phyloP scores from a whole-genome alignment of 371 early-diverging fungal genomes.

The Rhizopus delemar region DNA sequence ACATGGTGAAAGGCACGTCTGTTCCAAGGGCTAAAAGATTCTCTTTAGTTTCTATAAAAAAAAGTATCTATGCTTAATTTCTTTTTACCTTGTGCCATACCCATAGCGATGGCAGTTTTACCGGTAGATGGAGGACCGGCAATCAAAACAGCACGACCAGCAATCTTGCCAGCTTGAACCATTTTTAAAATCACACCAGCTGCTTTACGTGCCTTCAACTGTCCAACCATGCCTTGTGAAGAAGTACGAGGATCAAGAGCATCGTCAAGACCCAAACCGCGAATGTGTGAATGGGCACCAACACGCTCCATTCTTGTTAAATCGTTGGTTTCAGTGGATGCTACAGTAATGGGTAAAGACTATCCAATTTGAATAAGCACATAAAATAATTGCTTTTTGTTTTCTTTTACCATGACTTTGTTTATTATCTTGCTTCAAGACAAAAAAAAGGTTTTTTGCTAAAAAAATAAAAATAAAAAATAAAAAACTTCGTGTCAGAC shows the following conservation, averaged over 20 bases:
- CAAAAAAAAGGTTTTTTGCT: too few species aligned
- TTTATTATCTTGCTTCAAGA: too few species aligned
- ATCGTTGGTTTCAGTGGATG: constrained; percentile 57
- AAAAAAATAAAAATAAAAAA: too few species aligned
- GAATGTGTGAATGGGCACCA: constrained; percentile 97
- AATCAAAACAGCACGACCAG: constrained; percentile 94
- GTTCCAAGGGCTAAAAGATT: constrained; percentile 70
- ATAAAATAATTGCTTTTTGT: too few species aligned
- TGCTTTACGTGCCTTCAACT: constrained; percentile 92
- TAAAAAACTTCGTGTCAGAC: too few species aligned
- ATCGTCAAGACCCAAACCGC: constrained; percentile 89
- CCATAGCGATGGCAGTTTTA: constrained; percentile 94
- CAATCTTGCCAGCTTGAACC: constrained; percentile 94
- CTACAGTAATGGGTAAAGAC: constrained; percentile 45
- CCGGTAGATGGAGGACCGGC: constrained; percentile 99
- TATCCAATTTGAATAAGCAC: constrained; percentile 1
- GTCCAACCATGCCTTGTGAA: constrained; percentile 98
- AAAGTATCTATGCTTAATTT: too few species aligned
- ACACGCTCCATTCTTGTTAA: constrained; percentile 69
- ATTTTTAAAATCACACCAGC: constrained; percentile 94
- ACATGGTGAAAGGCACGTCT: constrained; percentile 95
- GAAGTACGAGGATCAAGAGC: constrained; percentile 81
- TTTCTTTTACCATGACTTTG: too few species aligned
- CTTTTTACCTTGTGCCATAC: constrained; percentile 73
- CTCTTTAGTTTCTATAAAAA: background rate